Conservation (phyloP, 148 eudicot species). For the Cornus kousa region DNA sequence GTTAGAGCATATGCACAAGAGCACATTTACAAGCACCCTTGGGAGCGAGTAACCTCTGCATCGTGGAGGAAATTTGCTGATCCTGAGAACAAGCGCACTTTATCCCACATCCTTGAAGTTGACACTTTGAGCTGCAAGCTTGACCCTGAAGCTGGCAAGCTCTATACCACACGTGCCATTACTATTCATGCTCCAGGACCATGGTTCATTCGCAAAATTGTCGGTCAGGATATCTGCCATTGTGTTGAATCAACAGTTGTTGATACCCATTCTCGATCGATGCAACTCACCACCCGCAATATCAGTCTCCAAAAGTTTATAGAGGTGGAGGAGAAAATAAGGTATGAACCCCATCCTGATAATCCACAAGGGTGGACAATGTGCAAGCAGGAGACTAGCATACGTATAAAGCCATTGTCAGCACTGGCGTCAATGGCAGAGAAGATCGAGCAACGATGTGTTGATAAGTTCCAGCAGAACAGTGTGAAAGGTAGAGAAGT, state of each 20-base stretch:
- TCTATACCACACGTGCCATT: slow-evolving; percentile 81
- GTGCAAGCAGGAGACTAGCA: slow-evolving; percentile 95
- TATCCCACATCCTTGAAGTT: slow-evolving; percentile 87
- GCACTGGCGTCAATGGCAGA: slow-evolving; percentile 93
- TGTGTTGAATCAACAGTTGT: slow-evolving; percentile 89
- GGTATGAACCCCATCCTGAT: slow-evolving; percentile 94
- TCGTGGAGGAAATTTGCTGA: slow-evolving; percentile 99
- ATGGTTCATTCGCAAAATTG: slow-evolving; percentile 73
- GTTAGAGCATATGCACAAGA: slow-evolving; percentile 87
- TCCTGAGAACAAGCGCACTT: slow-evolving; percentile 73
- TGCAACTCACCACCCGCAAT: slow-evolving; percentile 80
- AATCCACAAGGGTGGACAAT: slow-evolving; percentile 84
- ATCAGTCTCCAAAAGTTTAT: slow-evolving; percentile 76
- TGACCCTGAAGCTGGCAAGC: slow-evolving; percentile 71
- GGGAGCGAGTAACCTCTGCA: slow-evolving; percentile 93
- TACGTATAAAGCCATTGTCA: slow-evolving; percentile 75
- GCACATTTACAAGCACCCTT: slow-evolving; percentile 87
- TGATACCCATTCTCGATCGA: slow-evolving; percentile 67
- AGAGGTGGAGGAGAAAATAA: slow-evolving; percentile 89
- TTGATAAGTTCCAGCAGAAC: slow-evolving; percentile 82
- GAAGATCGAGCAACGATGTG: slow-evolving; percentile 87
- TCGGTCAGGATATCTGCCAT: slow-evolving; percentile 95
- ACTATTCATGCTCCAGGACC: slow-evolving; percentile 90
- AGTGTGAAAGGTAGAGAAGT: slow-evolving; percentile 96
- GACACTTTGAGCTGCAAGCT: slow-evolving; percentile 79